Conservation (phyloP, 2,329 filamentous ascomycete genomes). For the Pyricularia sp. region DNA sequence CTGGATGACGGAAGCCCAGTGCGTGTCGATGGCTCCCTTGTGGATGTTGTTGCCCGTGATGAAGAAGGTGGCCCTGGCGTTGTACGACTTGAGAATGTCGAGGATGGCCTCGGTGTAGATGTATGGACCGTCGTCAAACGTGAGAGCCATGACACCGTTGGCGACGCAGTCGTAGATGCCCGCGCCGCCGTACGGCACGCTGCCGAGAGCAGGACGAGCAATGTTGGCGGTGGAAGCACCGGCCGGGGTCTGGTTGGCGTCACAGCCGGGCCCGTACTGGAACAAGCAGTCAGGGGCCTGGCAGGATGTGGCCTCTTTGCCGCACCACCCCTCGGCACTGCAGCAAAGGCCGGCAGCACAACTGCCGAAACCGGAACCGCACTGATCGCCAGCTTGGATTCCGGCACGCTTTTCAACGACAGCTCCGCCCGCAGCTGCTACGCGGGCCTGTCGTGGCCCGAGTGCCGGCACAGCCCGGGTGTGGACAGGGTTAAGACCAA, state of each 20-base stretch:
- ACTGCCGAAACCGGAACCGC: neutral
- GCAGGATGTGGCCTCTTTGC: constrained; percentile 10
- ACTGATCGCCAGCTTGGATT: neutral
- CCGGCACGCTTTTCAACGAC: neutral
- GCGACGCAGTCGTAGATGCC: constrained; percentile 26
- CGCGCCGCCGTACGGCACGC: constrained; percentile 22
- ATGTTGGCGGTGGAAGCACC: constrained; percentile 15
- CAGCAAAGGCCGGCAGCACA: neutral
- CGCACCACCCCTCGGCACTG: neutral
- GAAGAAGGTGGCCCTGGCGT: constrained; percentile 26
- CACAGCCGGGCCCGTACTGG: constrained; percentile 18
- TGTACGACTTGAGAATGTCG: constrained; percentile 21
- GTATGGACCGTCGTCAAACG: constrained; percentile 27
- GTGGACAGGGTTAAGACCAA: neutral
- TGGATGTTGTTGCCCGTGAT: constrained; percentile 24
- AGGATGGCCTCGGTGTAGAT: constrained; percentile 23
- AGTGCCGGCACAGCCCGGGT: neutral
- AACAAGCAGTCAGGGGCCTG: constrained; percentile 19
- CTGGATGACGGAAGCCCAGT: constrained; percentile 25
- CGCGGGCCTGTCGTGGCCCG: neutral
- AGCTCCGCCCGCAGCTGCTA: neutral
- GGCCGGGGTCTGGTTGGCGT: constrained; percentile 19
- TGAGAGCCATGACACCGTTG: constrained; percentile 26
- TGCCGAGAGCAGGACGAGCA: constrained; percentile 16
- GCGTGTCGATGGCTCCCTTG: constrained; percentile 23